Evolutionary conservation across 441 rosid genomes (phyloP), one percentile per base, ranked within the genome.

Genomic region (Gossypium schwendimanii): DNA sequence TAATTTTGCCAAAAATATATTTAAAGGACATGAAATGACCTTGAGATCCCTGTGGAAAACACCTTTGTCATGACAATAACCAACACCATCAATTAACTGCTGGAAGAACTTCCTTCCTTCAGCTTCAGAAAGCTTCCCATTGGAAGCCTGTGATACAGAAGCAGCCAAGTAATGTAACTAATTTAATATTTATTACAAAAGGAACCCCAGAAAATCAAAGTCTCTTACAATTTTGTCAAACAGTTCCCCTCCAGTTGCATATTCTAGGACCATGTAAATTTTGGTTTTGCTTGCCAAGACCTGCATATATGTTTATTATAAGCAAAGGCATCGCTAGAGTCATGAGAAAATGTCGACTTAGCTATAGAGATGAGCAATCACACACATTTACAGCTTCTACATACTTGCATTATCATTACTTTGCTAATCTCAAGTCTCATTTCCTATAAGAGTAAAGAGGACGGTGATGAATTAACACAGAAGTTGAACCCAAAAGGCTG

Each of bases 41-140:
- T 95, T 92, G 73, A 95, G 98, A 88, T 95, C 99, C 71, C 99
- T 78, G 78, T 95, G 99, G 79, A 83, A 88, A 75, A 92, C 98
- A 55, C 97, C 96, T 81, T 88, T 90, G 79, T 75, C 76, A 69
- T 95, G 98, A 81, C 99, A 93, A 79, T 89, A 95, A 81, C 92
- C 86, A 69, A 95, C 91, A 61, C 95, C 97, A 47, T 93, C 99
- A 39, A 89, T 89, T 61, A 95, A 81, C 82, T 93, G 97, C 87
- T 95, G 99, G 79, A 95, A 95, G 72, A 91, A 82, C 87, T 86
- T 95, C 84, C 99, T 90, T 75, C 96, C 97, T 18, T 82, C 82
- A 3, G 80, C 80, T 78, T 95, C 98, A 0, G 86, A 33, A 72
- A 93, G 87, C 83, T 84, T 93, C 47, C 98, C 97, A 62, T 81